Evolutionary conservation across 768 basidiomycete genomes (phyloP).

Genomic region (Kwoniella mangroviensis): DNA sequence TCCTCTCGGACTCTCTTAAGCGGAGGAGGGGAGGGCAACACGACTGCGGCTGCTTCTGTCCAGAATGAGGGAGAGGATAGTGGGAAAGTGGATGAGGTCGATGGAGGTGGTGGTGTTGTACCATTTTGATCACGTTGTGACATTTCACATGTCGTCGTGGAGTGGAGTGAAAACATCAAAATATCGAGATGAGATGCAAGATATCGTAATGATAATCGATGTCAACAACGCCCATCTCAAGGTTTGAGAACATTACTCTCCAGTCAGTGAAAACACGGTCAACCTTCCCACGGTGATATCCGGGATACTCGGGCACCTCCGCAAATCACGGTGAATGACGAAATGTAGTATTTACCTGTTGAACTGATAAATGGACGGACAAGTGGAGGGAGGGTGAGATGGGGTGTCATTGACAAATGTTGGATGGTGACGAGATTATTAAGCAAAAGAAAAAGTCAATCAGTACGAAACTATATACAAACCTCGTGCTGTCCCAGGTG

Average conservation of each 20-base stretch:
- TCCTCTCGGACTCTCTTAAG: constrained; percentile 11
- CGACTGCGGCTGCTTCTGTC: constrained; percentile 37
- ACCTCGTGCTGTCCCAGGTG: background rate
- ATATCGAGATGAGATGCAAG: background rate
- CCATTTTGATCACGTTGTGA: constrained; percentile 18
- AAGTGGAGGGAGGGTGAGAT: background rate
- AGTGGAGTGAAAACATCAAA: background rate
- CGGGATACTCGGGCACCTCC: background rate
- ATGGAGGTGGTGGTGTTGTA: constrained; percentile 12
- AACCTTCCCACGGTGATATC: constrained; percentile 2
- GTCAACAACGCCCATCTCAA: constrained; percentile 5
- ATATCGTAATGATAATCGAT: background rate
- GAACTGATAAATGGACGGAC: background rate
- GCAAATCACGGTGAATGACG: background rate
- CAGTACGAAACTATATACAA: background rate
- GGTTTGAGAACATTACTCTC: constrained; percentile 3
- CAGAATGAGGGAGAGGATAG: constrained; percentile 48
- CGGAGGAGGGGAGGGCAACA: constrained; percentile 19
- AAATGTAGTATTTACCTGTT: too few relatives aligned
- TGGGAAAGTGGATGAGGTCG: constrained; percentile 41
- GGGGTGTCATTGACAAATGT: background rate
- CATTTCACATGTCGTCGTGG: constrained; percentile 22
- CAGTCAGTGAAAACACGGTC: background rate
- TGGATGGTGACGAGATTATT: background rate
- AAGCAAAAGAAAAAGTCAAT: background rate